Conservation (phyloP, 768 basidiomycete genomes). For the Termitomyces sp. region DNA sequence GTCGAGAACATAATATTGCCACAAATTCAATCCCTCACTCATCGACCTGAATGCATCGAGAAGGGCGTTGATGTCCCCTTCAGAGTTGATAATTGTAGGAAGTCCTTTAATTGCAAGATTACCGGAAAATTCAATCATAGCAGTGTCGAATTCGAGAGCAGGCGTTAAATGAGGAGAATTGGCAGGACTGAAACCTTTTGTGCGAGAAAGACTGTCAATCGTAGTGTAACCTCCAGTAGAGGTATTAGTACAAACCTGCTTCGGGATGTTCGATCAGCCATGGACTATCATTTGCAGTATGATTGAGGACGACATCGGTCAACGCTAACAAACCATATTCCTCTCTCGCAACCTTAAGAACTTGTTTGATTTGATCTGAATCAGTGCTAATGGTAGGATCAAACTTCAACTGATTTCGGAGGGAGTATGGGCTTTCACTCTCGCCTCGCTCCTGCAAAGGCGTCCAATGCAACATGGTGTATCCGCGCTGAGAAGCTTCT, state of each 20-base stretch:
- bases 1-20: slow-evolving; percentile 94
- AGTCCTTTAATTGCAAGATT: slow-evolving; percentile 61
- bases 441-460: slow-evolving; percentile 90
- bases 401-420: slow-evolving; percentile 80
- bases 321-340: slow-evolving; percentile 86
- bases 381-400: slow-evolving; percentile 70
- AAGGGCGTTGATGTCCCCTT: slow-evolving; percentile 64
- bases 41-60: slow-evolving; percentile 55
- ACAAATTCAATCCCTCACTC: slow-evolving; percentile 66
- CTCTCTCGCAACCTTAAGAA: slow-evolving; percentile 66
- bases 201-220: background rate
- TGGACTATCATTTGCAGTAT: slow-evolving; percentile 90
- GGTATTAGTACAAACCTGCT: slow-evolving; percentile 63
- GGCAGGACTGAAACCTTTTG: slow-evolving; percentile 79
- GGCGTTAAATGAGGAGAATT: slow-evolving; percentile 91
- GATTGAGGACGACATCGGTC: slow-evolving; percentile 96
- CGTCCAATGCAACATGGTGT: slow-evolving; percentile 98
- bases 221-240: background rate
- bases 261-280: slow-evolving; percentile 96
- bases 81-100: slow-evolving; percentile 61
- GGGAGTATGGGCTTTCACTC: slow-evolving; percentile 91
- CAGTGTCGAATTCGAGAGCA: slow-evolving; percentile 89
- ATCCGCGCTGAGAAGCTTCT: slow-evolving; percentile 84
- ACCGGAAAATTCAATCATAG: slow-evolving; percentile 76
- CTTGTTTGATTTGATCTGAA: slow-evolving; percentile 50